Base-by-base conservation (phyloP, 805 yeast species). In the Starmerella stigmatis region DNA sequence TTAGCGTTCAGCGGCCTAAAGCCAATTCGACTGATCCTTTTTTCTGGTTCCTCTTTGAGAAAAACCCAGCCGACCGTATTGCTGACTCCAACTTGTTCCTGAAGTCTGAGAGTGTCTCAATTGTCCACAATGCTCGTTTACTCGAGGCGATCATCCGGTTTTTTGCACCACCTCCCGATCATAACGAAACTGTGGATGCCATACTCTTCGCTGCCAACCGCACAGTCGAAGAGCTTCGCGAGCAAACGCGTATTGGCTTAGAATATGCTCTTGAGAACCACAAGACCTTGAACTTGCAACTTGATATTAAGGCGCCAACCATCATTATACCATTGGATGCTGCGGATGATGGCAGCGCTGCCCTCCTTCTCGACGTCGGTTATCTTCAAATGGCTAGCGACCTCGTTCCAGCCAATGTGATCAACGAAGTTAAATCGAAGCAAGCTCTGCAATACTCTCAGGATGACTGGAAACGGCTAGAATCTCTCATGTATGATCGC, bases 211-310 rank as follows among this genome's bases (percentile, higher is more conserved):
- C 96, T 1, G 98, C 99, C 0, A 95, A 88, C 50, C 84, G 88
- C 0, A 88, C 96, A 0, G 81, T 92, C 47, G 96, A 86, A 57
- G 96, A 94, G 2, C 69, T 92, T 51, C 79, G 96, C 0, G 70
- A 79, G 21, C 95, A 86, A 60, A 92, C 97, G 0, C 70, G 96
- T 57, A 72, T 92, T 50, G 97, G 97, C 0, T 70, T 92, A 17
- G 94, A 89, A 64, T 86, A 92, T 53, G 92, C 96, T 0, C 70
- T 94, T 54, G 94, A 86, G 50, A 95, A 89, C 56, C 99, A 92
- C 64, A 88, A 86, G 60, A 89, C 97, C 0, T 64, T 86, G 46
- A 80, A 86, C 57, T 74, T 86, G 21, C 78, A 83, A 56, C 72
- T 92, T 50, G 97, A 94, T 63, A 68, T 94, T 35, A 96, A 88